Evolutionary conservation across 371 early-diverging fungal species (phyloP), one percentile per base, ranked within the genome.

Genomic region (Chytridiales sp.): DNA sequence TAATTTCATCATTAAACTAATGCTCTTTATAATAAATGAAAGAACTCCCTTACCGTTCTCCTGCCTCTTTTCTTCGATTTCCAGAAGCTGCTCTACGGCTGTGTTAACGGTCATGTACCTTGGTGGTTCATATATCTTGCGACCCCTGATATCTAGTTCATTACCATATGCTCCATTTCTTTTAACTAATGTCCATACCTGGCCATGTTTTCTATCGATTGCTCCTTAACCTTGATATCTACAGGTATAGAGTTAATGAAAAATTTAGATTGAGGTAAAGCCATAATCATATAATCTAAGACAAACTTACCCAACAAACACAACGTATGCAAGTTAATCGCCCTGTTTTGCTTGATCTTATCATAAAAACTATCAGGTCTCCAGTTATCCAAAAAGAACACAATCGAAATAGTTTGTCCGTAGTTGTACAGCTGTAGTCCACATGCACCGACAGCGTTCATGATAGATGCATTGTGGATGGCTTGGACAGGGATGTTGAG

Each of bases 181-280:
- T 21, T 8, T 13, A 21, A 8, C 26, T 21, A 46, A 34, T 5
- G 36, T 11, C 17, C 44, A 57, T 75, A 86, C 86, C 89, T 85
- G 43, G 90, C 93, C 84, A 97, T 78, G 73, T 95, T 96, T 75
- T 98, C 97, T 24, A 89, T 78, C 50, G 87, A 90, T 78, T 95
- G 96, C 78, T 99, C 98, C 76, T 96, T 94, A 42, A 99, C 98
- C 76, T 97, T 99, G 79, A 99, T 99, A 77, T 99, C 99, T 67
- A n/a, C n/a, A n/a, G n/a, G n/a, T n/a, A n/a, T n/a, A n/a, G n/a
- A n/a, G 69, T 77, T 67, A 8, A 31, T 22, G 44, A 46, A 13
- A 52, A 47, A 13, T 13, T 19, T 38, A 11, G 19, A 19, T 21
- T 64, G 32, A 13, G 44, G 21, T 2, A n/a, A 21, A 26, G 54